phyloP scores from a whole-genome alignment of 257 asterid species.

The Oldenlandia corymbosa region DNA sequence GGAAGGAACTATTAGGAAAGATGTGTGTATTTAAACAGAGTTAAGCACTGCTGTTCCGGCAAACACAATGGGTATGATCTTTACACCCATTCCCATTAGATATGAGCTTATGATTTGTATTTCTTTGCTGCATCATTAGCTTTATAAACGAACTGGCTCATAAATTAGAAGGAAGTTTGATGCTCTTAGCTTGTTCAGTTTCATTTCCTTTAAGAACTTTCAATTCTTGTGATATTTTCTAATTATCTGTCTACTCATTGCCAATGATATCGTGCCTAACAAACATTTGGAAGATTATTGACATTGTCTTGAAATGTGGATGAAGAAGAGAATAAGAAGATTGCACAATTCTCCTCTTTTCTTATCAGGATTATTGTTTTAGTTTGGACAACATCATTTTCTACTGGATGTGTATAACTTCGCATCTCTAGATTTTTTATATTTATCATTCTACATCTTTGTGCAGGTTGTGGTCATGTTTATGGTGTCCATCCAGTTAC shows the following conservation, averaged over 20 bases:
- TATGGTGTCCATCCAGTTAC: constrained; percentile 69
- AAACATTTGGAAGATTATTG: neutral
- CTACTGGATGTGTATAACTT: neutral
- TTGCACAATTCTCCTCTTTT: neutral
- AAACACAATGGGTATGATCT: too few relatives aligned
- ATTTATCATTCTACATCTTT: too few relatives aligned
- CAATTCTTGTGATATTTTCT: neutral
- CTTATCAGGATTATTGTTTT: neutral
- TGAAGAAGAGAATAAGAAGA: neutral
- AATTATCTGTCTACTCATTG: neutral
- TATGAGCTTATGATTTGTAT: too few relatives aligned
- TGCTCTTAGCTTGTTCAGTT: neutral
- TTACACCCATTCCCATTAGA: too few relatives aligned
- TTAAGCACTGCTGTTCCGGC: too few relatives aligned
- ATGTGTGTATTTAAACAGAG: too few relatives aligned
- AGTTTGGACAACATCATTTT: neutral
- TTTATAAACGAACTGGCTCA: too few relatives aligned
- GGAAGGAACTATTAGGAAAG: too few relatives aligned
- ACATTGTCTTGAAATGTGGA: neutral
- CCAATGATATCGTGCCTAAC: neutral
- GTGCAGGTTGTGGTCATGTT: constrained; percentile 75
- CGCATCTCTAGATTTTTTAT: constrained; percentile 12
- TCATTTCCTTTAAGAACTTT: neutral
- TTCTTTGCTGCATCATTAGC: too few relatives aligned
- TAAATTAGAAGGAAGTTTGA: too few relatives aligned